phyloP scores from a whole-genome alignment of 176 grass and related monocot species.

The Juncus effusus region DNA sequence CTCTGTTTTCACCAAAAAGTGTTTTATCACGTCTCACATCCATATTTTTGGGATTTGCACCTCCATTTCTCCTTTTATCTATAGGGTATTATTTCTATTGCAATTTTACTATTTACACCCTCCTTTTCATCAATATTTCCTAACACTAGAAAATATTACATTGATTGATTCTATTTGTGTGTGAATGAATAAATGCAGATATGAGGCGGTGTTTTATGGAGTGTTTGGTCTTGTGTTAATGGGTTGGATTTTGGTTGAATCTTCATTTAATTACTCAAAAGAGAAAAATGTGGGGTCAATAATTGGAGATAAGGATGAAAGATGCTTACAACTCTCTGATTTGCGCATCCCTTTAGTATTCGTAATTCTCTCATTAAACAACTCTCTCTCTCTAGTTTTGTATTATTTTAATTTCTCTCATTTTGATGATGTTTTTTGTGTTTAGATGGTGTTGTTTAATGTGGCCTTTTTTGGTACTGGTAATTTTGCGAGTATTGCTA shows the following conservation, averaged over 20 bases:
- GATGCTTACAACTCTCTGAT: constrained; percentile 71
- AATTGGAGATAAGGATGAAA: constrained; percentile 54
- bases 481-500: constrained; percentile 99
- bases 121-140: constrained; percentile 19
- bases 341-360: constrained; percentile 87
- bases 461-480: constrained; percentile 96
- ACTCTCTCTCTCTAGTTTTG: constrained; percentile 6
- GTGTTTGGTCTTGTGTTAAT: constrained; percentile 73
- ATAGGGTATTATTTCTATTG: constrained; percentile 59
- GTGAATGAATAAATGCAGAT: constrained; percentile 42
- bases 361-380: constrained; percentile 36
- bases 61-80: constrained; percentile 83
- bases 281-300: constrained; percentile 36
- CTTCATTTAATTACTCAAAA: constrained; percentile 50
- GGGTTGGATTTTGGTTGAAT: constrained; percentile 89
- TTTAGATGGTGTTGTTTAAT: constrained; percentile 92
- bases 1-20: constrained; percentile 67
- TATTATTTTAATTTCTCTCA: constrained; percentile 11
- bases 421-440: constrained; percentile 15
- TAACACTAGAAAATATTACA: constrained; percentile 4
- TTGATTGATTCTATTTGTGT: constrained; percentile 1
- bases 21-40: constrained; percentile 91
- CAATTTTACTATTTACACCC: constrained; percentile 13
- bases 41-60: constrained; percentile 95
- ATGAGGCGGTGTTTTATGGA: constrained; percentile 96